Evolutionary conservation across 2,329 filamentous ascomycete species (phyloP).

Genomic region (Phyllosticta paracitricarpa): DNA sequence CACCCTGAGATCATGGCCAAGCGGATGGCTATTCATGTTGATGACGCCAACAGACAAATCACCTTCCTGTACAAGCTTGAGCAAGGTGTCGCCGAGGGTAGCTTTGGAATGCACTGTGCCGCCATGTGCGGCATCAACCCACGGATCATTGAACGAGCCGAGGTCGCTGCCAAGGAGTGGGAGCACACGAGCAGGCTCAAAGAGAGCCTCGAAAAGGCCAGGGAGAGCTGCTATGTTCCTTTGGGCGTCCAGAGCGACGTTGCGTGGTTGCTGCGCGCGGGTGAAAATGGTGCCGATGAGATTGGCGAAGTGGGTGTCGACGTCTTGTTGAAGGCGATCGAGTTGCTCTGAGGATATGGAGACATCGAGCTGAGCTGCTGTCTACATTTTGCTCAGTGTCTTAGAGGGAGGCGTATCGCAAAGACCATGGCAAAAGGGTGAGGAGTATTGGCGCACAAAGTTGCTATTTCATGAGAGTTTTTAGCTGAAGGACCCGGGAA

Average conservation of each 20-base stretch:
- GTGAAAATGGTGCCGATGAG: constrained; percentile 25
- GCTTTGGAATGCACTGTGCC: constrained; percentile 98
- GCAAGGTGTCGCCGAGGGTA: constrained; percentile 86
- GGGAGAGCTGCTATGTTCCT: constrained; percentile 70
- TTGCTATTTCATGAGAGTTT: neutral
- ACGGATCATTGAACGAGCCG: constrained; percentile 74
- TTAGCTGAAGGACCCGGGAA: neutral
- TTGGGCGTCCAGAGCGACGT: constrained; percentile 83
- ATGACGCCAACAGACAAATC: constrained; percentile 73
- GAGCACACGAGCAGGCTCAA: constrained; percentile 88
- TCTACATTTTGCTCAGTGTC: neutral
- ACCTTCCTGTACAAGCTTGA: constrained; percentile 95
- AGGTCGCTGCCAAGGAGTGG: constrained; percentile 83
- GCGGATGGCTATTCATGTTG: constrained; percentile 91
- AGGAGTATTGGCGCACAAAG: neutral
- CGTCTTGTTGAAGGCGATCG: constrained; percentile 48
- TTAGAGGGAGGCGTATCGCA: neutral
- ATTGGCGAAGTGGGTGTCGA: constrained; percentile 44
- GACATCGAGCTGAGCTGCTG: neutral
- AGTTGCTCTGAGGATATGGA: constrained; percentile 19
- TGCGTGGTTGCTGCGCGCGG: constrained; percentile 60
- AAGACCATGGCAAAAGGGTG: neutral
- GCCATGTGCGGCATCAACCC: constrained; percentile 91
- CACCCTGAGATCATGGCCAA: constrained; percentile 82
- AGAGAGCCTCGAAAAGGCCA: constrained; percentile 63